phyloP scores from a whole-genome alignment of 2,329 filamentous ascomycete genomes.

The Aureobasidium subglaciale region DNA sequence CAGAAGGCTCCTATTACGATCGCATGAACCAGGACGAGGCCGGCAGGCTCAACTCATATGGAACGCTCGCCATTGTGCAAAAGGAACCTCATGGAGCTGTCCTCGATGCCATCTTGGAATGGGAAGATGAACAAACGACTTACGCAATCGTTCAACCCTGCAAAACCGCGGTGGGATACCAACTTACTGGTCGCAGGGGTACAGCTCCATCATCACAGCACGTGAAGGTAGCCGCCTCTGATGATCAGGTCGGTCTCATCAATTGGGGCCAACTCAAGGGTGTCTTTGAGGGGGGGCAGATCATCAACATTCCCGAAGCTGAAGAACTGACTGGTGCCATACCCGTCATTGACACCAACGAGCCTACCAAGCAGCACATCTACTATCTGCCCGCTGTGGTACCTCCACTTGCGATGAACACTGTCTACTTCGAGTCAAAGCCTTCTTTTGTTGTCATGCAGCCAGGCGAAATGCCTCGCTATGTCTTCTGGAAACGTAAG shows the following conservation, averaged over 20 bases:
- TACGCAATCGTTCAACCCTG: too few species aligned
- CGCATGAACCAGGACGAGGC: background rate
- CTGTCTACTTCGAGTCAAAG: background rate
- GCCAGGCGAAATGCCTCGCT: background rate
- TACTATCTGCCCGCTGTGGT: background rate
- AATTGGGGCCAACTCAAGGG: background rate
- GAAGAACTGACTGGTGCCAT: background rate
- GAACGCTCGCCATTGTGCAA: background rate
- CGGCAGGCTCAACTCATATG: background rate
- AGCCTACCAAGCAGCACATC: background rate
- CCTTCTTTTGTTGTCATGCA: background rate
- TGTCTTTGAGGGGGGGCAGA: background rate
- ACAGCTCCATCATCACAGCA: too few species aligned
- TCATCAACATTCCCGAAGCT: background rate
- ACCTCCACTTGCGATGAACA: background rate
- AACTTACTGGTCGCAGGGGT: too few species aligned
- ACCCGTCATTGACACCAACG: background rate
- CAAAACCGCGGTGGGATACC: too few species aligned
- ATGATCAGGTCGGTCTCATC: background rate
- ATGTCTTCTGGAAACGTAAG: constrained; percentile 2
- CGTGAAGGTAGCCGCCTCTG: too few species aligned
- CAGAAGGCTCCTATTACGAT: background rate
- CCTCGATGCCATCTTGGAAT: background rate
- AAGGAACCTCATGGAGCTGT: background rate
- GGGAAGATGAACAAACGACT: too few species aligned